A percentile compares a stretch with the other conserved stretches of the same genome.
Conservation (phyloP, 2,329 filamentous ascomycete genomes). For the Dactylellina cionopaga region DNA sequence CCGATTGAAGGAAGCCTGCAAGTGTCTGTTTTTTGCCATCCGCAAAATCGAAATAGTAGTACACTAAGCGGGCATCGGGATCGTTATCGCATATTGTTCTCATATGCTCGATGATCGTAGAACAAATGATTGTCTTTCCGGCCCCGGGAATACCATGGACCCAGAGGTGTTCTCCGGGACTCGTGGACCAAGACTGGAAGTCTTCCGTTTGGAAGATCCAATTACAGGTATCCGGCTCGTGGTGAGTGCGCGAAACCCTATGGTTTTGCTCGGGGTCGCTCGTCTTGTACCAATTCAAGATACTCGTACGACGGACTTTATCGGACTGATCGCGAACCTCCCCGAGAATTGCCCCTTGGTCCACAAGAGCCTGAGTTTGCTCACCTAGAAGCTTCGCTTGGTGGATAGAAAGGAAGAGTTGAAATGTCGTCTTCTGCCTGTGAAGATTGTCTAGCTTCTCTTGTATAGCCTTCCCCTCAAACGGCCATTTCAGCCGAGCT, state of each 20-base stretch:
- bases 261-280: constrained; percentile 45
- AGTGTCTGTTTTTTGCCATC: constrained; percentile 25
- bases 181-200: constrained; percentile 12
- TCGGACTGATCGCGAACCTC: constrained; percentile 7
- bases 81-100: neutral
- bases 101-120: constrained; percentile 32
- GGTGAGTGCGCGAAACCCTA: constrained; percentile 6
- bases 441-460: constrained; percentile 21
- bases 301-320: neutral
- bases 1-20: constrained; percentile 17
- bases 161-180: constrained; percentile 9
- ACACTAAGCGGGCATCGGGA: neutral
- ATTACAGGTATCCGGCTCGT: constrained; percentile 15
- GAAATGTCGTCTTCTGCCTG: constrained; percentile 25
- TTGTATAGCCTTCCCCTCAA: constrained; percentile 11
- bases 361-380: constrained; percentile 2
- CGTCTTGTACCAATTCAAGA: constrained; percentile 44
- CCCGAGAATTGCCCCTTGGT: neutral
- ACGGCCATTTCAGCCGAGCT: constrained; percentile 20
- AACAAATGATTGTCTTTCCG: constrained; percentile 40
- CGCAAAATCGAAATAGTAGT: constrained; percentile 44
- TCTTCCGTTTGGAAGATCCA: constrained; percentile 22
- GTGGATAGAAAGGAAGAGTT: constrained; percentile 20
- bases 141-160: constrained; percentile 39
- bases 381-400: neutral